phyloP scores from a whole-genome alignment of 179 eudicot species.

The Carnegiea gigantea region DNA sequence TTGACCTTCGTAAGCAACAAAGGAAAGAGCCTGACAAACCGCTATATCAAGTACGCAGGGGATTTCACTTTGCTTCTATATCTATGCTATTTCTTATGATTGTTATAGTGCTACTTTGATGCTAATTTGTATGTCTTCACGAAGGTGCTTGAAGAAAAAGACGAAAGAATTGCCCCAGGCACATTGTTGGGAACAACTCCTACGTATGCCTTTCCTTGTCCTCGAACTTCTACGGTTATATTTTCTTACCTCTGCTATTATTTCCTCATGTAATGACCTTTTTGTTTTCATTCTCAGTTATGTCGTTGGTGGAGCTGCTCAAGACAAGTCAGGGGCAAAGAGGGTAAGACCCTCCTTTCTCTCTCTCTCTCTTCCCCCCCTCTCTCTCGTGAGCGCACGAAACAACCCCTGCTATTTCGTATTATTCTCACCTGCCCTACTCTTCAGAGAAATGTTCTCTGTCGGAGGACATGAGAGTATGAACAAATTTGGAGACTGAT shows the following conservation, averaged over 20 bases:
- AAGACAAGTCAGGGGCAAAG: slow-evolving; percentile 50
- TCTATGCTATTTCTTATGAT: neutral
- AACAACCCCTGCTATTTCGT: neutral
- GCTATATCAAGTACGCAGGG: slow-evolving; percentile 76
- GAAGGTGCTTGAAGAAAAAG: slow-evolving; percentile 95
- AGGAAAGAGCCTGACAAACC: slow-evolving; percentile 97
- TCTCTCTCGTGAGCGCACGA: neutral
- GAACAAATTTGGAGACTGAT: neutral
- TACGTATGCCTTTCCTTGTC: slow-evolving; percentile 51
- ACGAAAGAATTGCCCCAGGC: slow-evolving; percentile 82
- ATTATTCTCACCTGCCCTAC: neutral
- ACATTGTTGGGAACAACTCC: slow-evolving; percentile 81
- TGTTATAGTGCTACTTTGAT: neutral
- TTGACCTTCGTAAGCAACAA: slow-evolving; percentile 98
- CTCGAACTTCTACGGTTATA: neutral
- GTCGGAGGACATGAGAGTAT: neutral
- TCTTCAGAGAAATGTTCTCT: neutral
- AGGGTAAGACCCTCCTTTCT: slow-evolving; percentile 31
- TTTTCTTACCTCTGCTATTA: neutral
- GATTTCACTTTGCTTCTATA: neutral
- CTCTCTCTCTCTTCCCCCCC: neutral
- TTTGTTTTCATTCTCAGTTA: slow-evolving; percentile 24
- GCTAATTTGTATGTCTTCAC: neutral
- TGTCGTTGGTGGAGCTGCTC: slow-evolving; percentile 33
- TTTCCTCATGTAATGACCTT: neutral